Percentiles rank a stretch among this genome's conserved stretches.
Evolutionary conservation across 306 rosid genomes (phyloP).

Genomic region (Cajanus cajan): DNA sequence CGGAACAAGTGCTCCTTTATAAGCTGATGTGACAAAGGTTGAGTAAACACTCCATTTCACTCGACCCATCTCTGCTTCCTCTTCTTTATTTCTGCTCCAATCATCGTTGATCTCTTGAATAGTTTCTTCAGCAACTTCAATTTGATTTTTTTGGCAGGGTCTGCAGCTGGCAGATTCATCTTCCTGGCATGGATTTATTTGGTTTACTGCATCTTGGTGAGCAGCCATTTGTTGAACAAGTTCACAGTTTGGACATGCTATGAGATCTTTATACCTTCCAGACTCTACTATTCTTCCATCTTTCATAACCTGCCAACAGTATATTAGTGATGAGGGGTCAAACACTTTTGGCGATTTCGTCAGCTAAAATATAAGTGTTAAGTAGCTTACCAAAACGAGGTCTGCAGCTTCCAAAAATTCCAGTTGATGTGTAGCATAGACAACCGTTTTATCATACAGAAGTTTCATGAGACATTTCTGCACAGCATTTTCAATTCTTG

Average conservation of each 20-base stretch:
- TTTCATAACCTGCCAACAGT: slow-evolving; percentile 63
- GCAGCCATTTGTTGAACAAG: slow-evolving; percentile 81
- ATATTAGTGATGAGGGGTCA: neutral
- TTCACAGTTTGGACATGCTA: slow-evolving; percentile 56
- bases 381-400: slow-evolving; percentile 60
- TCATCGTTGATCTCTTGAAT: slow-evolving; percentile 31
- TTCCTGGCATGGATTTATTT: slow-evolving; percentile 50
- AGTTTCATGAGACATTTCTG: slow-evolving; percentile 86
- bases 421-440: slow-evolving; percentile 87
- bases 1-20: slow-evolving; percentile 79
- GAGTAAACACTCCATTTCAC: slow-evolving; percentile 94
- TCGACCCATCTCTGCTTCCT: slow-evolving; percentile 74
- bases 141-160: slow-evolving; percentile 48
- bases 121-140: slow-evolving; percentile 56
- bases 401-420: slow-evolving; percentile 89
- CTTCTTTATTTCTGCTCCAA: slow-evolving; percentile 55
- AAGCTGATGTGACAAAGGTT: slow-evolving; percentile 71
- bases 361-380: neutral
- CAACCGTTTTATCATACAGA: slow-evolving; percentile 72
- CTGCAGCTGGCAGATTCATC: slow-evolving; percentile 35
- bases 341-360: neutral
- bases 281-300: slow-evolving; percentile 69
- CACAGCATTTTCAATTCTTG: slow-evolving; percentile 30
- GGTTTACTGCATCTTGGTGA: slow-evolving; percentile 64
- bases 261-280: slow-evolving; percentile 71